Percentiles rank a stretch among this genome's conserved stretches.
phyloP scores from a whole-genome alignment of 768 basidiomycete genomes.

The Phanerochaete carnosa region DNA sequence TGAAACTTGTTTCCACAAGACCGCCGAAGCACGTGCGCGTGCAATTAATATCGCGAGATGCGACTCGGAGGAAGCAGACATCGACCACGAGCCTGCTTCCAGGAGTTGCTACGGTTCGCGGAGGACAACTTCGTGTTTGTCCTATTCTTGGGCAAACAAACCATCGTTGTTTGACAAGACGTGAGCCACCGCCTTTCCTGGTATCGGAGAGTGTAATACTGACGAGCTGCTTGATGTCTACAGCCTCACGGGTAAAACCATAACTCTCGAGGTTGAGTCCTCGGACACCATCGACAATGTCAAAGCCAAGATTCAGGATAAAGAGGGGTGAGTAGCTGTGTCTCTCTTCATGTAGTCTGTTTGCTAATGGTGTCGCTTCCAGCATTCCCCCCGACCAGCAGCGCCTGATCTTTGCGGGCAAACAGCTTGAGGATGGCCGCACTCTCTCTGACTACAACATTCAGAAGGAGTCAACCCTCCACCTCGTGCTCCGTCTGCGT shows the following conservation, averaged over 20 bases:
- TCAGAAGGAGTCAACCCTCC: conserved; percentile 99
- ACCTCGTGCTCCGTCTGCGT: conserved; percentile 94
- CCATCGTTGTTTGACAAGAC: too few species aligned
- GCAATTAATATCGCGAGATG: too few species aligned
- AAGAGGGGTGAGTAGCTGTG: conserved; percentile 69
- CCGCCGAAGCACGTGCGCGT: too few species aligned
- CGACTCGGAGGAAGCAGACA: too few species aligned
- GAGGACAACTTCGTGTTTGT: too few species aligned
- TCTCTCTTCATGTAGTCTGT: not conserved
- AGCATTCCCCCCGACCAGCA: conserved; percentile 94
- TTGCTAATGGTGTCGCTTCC: not conserved
- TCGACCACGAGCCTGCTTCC: too few species aligned
- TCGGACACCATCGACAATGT: conserved; percentile 98
- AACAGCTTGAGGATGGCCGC: conserved; percentile 99
- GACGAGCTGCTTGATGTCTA: not conserved
- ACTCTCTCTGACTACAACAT: conserved; percentile 96
- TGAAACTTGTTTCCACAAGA: too few species aligned
- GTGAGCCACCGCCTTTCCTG: too few species aligned
- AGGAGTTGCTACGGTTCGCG: too few species aligned
- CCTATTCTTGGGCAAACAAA: too few species aligned
- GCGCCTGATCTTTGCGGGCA: conserved; percentile 97
- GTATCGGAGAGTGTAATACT: not conserved
- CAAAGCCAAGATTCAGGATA: conserved; percentile 97
- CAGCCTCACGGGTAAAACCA: conserved; percentile 98
- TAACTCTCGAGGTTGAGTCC: conserved; percentile 97